Percentiles rank a stretch among this genome's conserved stretches.
These are phyloP conservation scores for slime mould (Dictyostelium discoideum) DNA, from an alignment of 78 protist species.

Conservation along the genomic window DNA sequence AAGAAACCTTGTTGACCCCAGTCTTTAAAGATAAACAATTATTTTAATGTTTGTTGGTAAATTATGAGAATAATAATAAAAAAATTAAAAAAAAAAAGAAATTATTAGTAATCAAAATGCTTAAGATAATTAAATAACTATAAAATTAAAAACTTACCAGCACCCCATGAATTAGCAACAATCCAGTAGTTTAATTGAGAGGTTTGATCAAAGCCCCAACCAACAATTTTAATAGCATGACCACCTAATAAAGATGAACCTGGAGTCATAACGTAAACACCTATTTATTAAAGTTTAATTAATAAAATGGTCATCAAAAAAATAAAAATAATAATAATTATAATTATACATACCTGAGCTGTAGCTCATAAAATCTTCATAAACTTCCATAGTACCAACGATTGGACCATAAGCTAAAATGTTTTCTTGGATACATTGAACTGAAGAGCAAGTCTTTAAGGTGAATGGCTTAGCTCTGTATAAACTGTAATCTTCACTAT, in stretches of 20 bases:
- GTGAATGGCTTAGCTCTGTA: constrained; percentile 54
- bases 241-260: constrained; percentile 55
- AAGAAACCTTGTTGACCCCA: too few relatives aligned
- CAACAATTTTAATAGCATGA: constrained; percentile 74
- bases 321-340: too few relatives aligned
- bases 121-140: too few relatives aligned
- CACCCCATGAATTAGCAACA: constrained; percentile 44
- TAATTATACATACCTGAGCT: background rate
- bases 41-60: too few relatives aligned
- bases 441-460: constrained; percentile 26
- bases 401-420: constrained; percentile 58
- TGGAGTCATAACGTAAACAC: constrained; percentile 71
- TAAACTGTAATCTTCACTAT: background rate
- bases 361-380: background rate
- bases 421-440: constrained; percentile 29
- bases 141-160: background rate
- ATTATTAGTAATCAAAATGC: too few relatives aligned
- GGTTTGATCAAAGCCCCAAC: constrained; percentile 62
- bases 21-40: too few relatives aligned
- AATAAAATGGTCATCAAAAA: background rate
- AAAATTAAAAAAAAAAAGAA: too few relatives aligned
- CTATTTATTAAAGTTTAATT: background rate
- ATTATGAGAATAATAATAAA: too few relatives aligned
- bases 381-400: constrained; percentile 77
- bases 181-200: constrained; percentile 62